Evolutionary conservation across 1,139 yeast species (phyloP), one percentile per base, ranked within the genome.

Genomic region (Pichia sp.): DNA sequence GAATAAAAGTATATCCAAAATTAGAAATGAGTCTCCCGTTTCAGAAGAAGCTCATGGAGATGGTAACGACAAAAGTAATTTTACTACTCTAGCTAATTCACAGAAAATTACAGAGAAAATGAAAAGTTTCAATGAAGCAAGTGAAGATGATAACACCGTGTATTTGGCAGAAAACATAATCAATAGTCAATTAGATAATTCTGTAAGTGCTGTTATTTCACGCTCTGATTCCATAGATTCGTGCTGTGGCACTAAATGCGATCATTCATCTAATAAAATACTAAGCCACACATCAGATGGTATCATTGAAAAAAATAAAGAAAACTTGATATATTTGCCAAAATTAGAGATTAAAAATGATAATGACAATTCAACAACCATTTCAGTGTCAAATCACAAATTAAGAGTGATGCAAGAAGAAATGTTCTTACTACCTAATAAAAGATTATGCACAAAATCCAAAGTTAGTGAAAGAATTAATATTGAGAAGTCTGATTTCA

Each of bases 401-500:
- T 8, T 47, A 3, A 29, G 41, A n/a, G 16, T 47, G 8, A 12
- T 12, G 3, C 15, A 35, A 3, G 29, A 39, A 5, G 44, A 40
- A n/a, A 16, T 40, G 12, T n/a, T 23, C 15, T 16, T 13, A 12
- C 13, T 20, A 11, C 26, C 11, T 1, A 26, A 13, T 4, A 46
- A 43, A 22, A 25, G 39, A 23, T 24, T 39, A 22, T 26, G 46
- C 16, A 5, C 5, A 13, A 18, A 16, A 11, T 9, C 24, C 7
- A 24, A 18, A 1, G 2, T 4, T 7, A 22, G 4, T 40, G 15
- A 12, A 23, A 43, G 16, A 3, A 4, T 40, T 24, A 27, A 40
- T 9, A 56, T 51, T 15, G 34, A 51, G 29, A 25, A 42, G 8
- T 30, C 56, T 29, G 64, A 64, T 51, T 59, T 63, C 27, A 65